phyloP scores from a whole-genome alignment of 2,329 filamentous ascomycete species.

The Xylaria sp. region DNA sequence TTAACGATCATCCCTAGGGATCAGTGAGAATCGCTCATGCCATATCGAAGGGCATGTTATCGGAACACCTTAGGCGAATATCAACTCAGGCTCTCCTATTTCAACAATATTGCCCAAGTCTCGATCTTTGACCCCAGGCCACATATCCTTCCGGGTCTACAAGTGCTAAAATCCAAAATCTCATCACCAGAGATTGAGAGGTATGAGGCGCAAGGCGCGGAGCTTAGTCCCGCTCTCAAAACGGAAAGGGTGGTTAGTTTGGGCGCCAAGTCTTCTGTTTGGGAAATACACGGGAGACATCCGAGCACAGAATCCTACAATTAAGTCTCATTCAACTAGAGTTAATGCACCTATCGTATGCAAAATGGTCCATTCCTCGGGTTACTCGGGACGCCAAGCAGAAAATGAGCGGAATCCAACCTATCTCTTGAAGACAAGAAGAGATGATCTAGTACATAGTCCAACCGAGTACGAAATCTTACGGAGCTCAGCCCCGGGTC shows the following conservation, averaged over 20 bases:
- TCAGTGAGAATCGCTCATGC: not conserved
- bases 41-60: not conserved
- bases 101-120: not conserved
- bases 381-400: not conserved
- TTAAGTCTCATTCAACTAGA: not conserved
- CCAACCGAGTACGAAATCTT: not conserved
- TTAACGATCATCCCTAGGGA: not conserved
- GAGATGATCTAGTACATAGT: no score
- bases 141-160: not conserved
- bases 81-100: not conserved
- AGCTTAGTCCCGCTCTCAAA: slow-evolving; percentile 32
- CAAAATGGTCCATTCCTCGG: slow-evolving; percentile 1
- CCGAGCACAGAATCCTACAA: slow-evolving; percentile 16
- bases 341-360: slow-evolving; percentile 35
- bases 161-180: not conserved
- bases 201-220: slow-evolving; percentile 8
- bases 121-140: not conserved
- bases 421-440: not conserved
- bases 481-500: not conserved
- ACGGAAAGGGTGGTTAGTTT: slow-evolving; percentile 17
- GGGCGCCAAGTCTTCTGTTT: slow-evolving; percentile 29
- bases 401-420: not conserved
- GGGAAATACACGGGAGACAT: slow-evolving; percentile 27
- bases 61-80: not conserved
- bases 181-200: not conserved